These are phyloP conservation scores for Russula vinacea DNA, from an alignment of 768 basidiomycete species.

Conservation along the genomic window DNA sequence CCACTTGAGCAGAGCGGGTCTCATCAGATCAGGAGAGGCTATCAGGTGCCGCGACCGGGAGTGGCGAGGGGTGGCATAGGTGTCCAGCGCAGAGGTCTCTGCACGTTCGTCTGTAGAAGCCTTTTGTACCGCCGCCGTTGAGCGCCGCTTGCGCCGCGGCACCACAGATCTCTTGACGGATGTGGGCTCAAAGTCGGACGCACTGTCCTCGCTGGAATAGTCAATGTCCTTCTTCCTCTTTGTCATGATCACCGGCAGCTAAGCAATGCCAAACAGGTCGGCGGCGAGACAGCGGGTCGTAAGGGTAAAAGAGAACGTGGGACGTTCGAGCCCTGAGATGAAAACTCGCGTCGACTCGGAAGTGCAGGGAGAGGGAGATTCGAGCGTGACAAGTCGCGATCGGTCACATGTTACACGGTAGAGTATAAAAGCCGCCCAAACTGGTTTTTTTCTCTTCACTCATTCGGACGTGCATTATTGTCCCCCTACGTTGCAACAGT, in stretches of 20 bases:
- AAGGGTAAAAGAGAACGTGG: too few species aligned
- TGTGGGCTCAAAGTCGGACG: constrained; percentile 17
- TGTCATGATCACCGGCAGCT: constrained; percentile 1
- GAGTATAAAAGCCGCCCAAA: neutral
- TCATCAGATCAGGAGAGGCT: constrained; percentile 41
- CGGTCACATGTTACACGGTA: neutral
- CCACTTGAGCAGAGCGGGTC: constrained; percentile 60
- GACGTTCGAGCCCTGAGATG: neutral
- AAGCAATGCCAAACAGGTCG: too few species aligned
- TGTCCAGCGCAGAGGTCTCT: neutral
- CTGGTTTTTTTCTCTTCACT: constrained; percentile 31
- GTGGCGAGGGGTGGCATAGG: constrained; percentile 33
- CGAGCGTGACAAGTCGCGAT: neutral
- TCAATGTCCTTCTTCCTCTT: constrained; percentile 14
- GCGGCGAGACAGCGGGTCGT: too few species aligned
- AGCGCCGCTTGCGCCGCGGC: constrained; percentile 4
- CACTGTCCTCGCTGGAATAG: constrained; percentile 11
- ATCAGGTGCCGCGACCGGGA: constrained; percentile 50
- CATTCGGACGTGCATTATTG: constrained; percentile 44
- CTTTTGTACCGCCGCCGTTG: neutral
- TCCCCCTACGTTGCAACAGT: constrained; percentile 38
- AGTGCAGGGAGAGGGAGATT: neutral
- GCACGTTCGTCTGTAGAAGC: neutral
- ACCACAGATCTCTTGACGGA: neutral
- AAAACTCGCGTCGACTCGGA: neutral